Evolutionary conservation across 257 asterid species (phyloP).

Genomic region (Hygrophila difformis): DNA sequence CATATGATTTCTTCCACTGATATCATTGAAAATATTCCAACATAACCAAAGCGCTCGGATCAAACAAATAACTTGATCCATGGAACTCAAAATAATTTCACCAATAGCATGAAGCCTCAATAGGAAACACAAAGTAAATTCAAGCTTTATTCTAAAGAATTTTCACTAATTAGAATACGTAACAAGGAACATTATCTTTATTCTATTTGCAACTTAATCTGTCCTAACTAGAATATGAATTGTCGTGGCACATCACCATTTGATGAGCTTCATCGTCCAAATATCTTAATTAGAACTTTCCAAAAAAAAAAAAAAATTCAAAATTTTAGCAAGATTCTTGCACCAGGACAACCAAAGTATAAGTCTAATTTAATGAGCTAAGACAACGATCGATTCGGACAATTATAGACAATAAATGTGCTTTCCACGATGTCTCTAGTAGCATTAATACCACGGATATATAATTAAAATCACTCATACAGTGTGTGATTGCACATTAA

Average conservation of each 20-base stretch:
- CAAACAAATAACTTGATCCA: not conserved
- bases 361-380: constrained; percentile 12
- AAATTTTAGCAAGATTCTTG: constrained; percentile 8
- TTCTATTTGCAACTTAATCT: not conserved
- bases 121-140: not conserved
- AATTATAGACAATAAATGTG: not conserved
- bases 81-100: constrained; percentile 6
- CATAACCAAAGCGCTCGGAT: no score
- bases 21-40: not conserved
- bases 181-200: not conserved
- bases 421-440: not conserved
- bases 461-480: not conserved
- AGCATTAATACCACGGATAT: constrained; percentile 10
- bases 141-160: not conserved
- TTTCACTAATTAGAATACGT: not conserved
- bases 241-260: constrained; percentile 6
- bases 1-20: not conserved
- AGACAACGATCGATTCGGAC: not conserved
- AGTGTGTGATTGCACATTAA: constrained; percentile 6
- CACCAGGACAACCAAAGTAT: constrained; percentile 3
- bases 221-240: not conserved
- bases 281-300: no score
- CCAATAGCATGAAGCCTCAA: not conserved
- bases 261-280: no score
- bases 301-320: no score